Conservation (phyloP, 2,329 filamentous ascomycete species). For the Diaporthe ampelina region DNA sequence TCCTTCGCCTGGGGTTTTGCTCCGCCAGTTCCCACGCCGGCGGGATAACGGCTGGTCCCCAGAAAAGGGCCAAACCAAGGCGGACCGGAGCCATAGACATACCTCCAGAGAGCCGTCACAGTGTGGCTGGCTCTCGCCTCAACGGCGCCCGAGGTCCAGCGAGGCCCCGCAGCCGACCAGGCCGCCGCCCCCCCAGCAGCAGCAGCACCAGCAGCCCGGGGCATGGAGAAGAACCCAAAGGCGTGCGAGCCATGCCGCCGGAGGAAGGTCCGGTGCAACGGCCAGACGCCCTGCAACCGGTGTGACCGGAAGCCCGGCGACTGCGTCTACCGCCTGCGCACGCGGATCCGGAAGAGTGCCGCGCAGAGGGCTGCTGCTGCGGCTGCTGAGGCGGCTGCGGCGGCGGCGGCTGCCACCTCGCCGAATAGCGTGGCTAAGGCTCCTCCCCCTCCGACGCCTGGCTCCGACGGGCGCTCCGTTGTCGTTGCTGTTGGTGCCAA, state of each 20-base stretch:
- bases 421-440: not conserved
- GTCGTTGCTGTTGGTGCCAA: not conserved
- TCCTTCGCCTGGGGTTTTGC: not conserved
- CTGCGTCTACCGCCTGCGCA: slow-evolving; percentile 42
- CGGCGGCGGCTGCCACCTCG: not conserved
- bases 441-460: not conserved
- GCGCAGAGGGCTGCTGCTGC: slow-evolving; percentile 28
- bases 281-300: slow-evolving; percentile 41
- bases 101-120: not conserved
- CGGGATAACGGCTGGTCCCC: not conserved
- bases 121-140: slow-evolving; percentile 20
- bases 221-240: slow-evolving; percentile 43
- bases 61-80: not conserved
- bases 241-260: slow-evolving; percentile 42
- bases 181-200: not conserved
- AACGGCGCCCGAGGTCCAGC: not conserved
- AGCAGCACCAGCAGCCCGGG: not conserved
- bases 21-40: not conserved
- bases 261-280: slow-evolving; percentile 42
- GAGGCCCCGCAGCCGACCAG: not conserved
- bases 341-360: slow-evolving; percentile 40
- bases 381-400: slow-evolving; percentile 3
- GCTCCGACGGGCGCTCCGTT: not conserved
- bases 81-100: not conserved
- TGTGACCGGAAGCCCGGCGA: slow-evolving; percentile 39